These are phyloP conservation scores for Zasmidium citrigriseum DNA, from an alignment of 2,329 filamentous ascomycete species.

Conservation along the genomic window DNA sequence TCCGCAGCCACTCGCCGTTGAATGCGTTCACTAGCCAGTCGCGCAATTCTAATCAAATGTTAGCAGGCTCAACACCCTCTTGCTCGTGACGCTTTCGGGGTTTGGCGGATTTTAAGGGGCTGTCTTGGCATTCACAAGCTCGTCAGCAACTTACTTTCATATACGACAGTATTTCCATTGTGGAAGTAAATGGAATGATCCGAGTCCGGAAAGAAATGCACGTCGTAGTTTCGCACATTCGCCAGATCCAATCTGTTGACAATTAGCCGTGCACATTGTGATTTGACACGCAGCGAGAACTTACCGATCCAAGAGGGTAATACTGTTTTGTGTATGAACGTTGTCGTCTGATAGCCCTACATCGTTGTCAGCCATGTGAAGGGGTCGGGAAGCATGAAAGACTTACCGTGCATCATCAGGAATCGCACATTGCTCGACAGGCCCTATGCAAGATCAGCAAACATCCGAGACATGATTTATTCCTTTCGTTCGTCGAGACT, in stretches of 20 bases:
- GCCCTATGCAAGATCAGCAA: too few species aligned
- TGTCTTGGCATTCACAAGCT: neutral
- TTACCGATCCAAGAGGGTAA: neutral
- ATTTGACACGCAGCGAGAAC: conserved; percentile 56
- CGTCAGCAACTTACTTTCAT: conserved; percentile 72
- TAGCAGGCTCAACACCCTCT: conserved; percentile 16
- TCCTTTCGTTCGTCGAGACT: too few species aligned
- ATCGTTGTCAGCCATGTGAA: too few species aligned
- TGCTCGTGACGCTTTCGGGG: too few species aligned
- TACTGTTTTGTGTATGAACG: conserved; percentile 54
- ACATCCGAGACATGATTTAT: too few species aligned
- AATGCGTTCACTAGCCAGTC: conserved; percentile 98
- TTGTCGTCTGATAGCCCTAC: too few species aligned
- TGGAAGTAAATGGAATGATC: conserved; percentile 96
- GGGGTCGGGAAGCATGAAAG: too few species aligned
- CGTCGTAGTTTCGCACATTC: conserved; percentile 87
- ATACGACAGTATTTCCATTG: conserved; percentile 86
- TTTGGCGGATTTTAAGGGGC: too few species aligned
- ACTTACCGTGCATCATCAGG: conserved; percentile 92
- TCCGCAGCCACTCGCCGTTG: conserved; percentile 86
- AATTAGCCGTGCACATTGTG: conserved; percentile 88
- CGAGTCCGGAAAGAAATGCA: conserved; percentile 94
- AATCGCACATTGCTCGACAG: conserved; percentile 80
- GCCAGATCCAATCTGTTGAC: conserved; percentile 83
- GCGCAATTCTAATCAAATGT: conserved; percentile 60